Base-by-base conservation (phyloP, 805 yeast genomes). In the Kodamaea fukazawae region DNA sequence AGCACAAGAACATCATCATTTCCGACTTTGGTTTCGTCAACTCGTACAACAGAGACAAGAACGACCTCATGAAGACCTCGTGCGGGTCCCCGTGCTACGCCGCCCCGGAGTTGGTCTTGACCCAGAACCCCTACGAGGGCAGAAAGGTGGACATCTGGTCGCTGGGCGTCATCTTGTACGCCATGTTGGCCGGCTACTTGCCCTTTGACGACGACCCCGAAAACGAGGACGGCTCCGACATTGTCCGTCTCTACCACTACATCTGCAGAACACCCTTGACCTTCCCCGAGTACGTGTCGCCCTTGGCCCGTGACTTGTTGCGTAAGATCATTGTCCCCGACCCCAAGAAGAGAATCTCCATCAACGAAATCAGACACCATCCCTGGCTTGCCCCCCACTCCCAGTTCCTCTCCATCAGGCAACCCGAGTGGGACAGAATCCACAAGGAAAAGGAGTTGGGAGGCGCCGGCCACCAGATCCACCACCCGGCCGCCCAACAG, bases 1-100 rank as follows among this genome's bases (percentile, higher is more conserved):
- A 86, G 56, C 88, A 87, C 65, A 86, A 83, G 55, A 88, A 88
- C 60, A 78, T 89, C 45, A 75, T 89, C 36, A 87, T 89, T 39
- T 83, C 95, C 12, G 97, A 89, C 65, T 89, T 89, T 61, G 97
- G 97, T 0, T 93, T 93, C 63, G 99, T 95, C 27, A 93, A 93
- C 63, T 83, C 91, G 20, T 93, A 82, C 64, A 66, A 64, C 34
- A 63, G 65, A 26, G 74, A 72, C 14, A 75, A 63, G 40, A 59
- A 74, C 48, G 96, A 88, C 58, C 67, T 87, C 32, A 93, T 91
- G 98, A 82, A 81, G 57, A 91, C 98, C 1, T 79, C 90, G 27
- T 91, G 99, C 61, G 99, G 99, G 1, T 87, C 96, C 2, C 99
- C 99, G 1, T 91, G 99, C 61, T 91, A 91, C 62, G 99, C 99